Evolutionary conservation across 1,284 basidiomycete genomes (phyloP).

Genomic region (Puccinia triticina): DNA sequence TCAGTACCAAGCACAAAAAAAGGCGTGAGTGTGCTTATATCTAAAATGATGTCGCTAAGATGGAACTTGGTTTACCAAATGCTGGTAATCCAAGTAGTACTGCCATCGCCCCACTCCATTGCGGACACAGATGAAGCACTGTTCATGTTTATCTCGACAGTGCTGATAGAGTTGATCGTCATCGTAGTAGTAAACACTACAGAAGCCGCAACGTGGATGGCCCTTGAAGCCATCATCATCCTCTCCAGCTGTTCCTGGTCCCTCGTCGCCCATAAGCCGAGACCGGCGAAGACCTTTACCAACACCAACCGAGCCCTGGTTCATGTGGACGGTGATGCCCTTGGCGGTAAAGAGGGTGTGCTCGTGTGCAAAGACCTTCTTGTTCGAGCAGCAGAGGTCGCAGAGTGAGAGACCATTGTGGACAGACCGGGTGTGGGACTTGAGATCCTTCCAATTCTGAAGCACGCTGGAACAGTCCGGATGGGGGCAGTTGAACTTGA

Average conservation of each 20-base stretch:
- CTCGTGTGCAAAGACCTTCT: slow-evolving; percentile 96
- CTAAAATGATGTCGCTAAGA: slow-evolving; percentile 24
- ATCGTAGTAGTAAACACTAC: slow-evolving; percentile 83
- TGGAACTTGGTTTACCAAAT: slow-evolving; percentile 53
- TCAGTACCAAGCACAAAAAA: neutral
- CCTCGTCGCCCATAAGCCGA: slow-evolving; percentile 58
- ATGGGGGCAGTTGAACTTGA: slow-evolving; percentile 67
- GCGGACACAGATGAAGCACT: slow-evolving; percentile 88
- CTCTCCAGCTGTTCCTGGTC: slow-evolving; percentile 14
- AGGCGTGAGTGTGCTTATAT: slow-evolving; percentile 29
- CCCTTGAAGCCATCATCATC: slow-evolving; percentile 63
- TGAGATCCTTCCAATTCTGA: slow-evolving; percentile 84
- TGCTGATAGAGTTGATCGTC: slow-evolving; percentile 92
- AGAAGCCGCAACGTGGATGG: slow-evolving; percentile 88
- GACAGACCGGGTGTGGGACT: slow-evolving; percentile 72
- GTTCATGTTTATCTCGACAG: slow-evolving; percentile 91
- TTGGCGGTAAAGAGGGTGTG: slow-evolving; percentile 79
- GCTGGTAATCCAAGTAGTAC: slow-evolving; percentile 69
- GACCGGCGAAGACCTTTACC: slow-evolving; percentile 63
- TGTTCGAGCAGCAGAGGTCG: slow-evolving; percentile 82
- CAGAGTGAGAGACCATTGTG: slow-evolving; percentile 78
- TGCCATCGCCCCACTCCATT: slow-evolving; percentile 73
- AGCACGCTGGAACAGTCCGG: slow-evolving; percentile 75
- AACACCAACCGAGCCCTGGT: slow-evolving; percentile 55
- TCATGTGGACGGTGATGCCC: slow-evolving; percentile 75